A percentile compares a stretch with the other conserved stretches of the same genome.
phyloP scores from a whole-genome alignment of 2,329 filamentous ascomycete genomes.

The Phoma herbarum region DNA sequence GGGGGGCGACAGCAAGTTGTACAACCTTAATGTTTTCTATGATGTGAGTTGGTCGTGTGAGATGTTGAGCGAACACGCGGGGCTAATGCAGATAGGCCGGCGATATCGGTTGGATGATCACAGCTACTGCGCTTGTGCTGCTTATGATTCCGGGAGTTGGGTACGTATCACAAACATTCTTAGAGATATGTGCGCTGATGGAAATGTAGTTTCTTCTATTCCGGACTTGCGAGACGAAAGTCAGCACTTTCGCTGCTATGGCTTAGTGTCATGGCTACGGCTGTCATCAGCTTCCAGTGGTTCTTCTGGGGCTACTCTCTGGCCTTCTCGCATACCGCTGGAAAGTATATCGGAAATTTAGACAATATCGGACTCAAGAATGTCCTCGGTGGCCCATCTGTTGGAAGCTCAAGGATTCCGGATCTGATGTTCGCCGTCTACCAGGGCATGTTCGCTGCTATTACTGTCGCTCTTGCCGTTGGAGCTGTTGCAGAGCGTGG shows the following conservation, averaged over 20 bases:
- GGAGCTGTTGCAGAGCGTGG: conserved; percentile 88
- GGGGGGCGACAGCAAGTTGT: conserved; percentile 71
- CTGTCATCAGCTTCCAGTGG: conserved; percentile 87
- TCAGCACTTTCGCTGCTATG: conserved; percentile 87
- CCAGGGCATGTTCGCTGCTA: conserved; percentile 87
- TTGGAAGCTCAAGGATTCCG: conserved; percentile 76
- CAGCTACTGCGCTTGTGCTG: conserved; percentile 79
- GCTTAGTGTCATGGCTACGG: conserved; percentile 82
- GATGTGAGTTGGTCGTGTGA: conserved; percentile 62
- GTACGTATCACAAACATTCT: conserved; percentile 50
- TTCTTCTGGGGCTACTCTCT: conserved; percentile 94
- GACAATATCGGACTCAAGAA: conserved; percentile 80
- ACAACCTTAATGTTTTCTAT: conserved; percentile 87
- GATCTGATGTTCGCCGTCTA: conserved; percentile 87
- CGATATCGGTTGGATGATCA: conserved; percentile 83
- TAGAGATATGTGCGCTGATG: background rate
- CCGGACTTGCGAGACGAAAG: conserved; percentile 86
- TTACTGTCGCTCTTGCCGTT: conserved; percentile 85
- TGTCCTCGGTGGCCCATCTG: conserved; percentile 77
- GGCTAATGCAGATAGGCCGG: conserved; percentile 66
- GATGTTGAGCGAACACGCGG: conserved; percentile 24
- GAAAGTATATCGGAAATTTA: conserved; percentile 79
- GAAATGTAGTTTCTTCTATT: conserved; percentile 81
- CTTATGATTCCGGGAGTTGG: conserved; percentile 93
- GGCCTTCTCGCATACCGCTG: conserved; percentile 80